Evolutionary conservation across 805 yeast species (phyloP).

Genomic region (Debaryomyces prosopidis): DNA sequence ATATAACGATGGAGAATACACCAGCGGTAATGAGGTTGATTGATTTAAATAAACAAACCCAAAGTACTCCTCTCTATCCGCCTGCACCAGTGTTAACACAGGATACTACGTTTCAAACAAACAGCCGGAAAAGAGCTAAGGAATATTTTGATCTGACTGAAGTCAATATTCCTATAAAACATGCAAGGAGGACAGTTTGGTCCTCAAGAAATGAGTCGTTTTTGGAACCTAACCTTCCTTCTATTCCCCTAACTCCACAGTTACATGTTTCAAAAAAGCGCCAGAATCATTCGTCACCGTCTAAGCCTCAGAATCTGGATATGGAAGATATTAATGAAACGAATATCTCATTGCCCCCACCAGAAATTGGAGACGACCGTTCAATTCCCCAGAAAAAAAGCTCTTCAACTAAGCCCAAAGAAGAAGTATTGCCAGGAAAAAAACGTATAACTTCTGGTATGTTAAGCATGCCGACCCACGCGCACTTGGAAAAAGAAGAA

Average conservation of each 20-base stretch:
- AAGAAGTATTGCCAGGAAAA: constrained; percentile 9
- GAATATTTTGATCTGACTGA: constrained; percentile 25
- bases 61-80: constrained; percentile 22
- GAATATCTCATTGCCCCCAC: constrained; percentile 37
- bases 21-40: neutral
- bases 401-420: constrained; percentile 1
- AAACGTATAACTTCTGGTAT: constrained; percentile 43
- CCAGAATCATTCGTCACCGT: neutral
- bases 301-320: constrained; percentile 3
- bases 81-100: constrained; percentile 23
- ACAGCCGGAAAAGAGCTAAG: constrained; percentile 18
- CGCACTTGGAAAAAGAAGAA: constrained; percentile 24
- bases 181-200: constrained; percentile 8
- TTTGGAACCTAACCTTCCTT: neutral
- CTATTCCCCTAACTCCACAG: neutral
- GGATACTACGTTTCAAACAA: constrained; percentile 8
- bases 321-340: constrained; percentile 13
- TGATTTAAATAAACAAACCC: constrained; percentile 4
- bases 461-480: constrained; percentile 35
- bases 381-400: constrained; percentile 32
- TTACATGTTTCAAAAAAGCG: too few species aligned
- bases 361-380: constrained; percentile 18
- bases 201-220: neutral
- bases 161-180: constrained; percentile 22
- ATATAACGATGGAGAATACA: neutral